Base-by-base conservation (phyloP, 805 yeast genomes). In the Wickerhamomyces xylosicus region DNA sequence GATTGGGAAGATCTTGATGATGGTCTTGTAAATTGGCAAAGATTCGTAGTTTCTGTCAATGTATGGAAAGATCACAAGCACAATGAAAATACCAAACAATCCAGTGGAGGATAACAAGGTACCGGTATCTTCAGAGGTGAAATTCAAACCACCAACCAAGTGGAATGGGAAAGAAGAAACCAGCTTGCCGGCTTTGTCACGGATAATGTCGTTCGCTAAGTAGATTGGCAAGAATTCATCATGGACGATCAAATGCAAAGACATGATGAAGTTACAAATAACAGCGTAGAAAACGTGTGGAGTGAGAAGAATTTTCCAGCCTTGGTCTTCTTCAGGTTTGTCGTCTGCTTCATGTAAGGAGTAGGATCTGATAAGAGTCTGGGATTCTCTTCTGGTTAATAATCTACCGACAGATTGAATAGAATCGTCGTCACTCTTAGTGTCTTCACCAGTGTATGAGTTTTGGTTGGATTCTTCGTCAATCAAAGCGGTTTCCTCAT, bases 131-230 rank as follows among this genome's bases (percentile, higher is more conserved):
- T 59, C 57, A 2, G 77, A 58, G 17, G 53, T 46, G 51, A 61
- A 66, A 6, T 74, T 76, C 44, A 76, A 59, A 0, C 82, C 82
- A 29, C 82, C 82, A 28, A 54, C 50, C 19, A 72, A 54, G 20
- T 47, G 54, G 56, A 67, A 64, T 7, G 81, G 81, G 47, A 75
- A 72, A 34, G 56, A 47, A 13, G 67, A 60, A 14, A 41, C 37
- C 36, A 54, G 37, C 4, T 42, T 41, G 17, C 56, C 57, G 5
- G 50, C 46, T 11, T 45, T 41, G 33, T 38, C 28, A 3, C 40
- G 34, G 8, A 34, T 25, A 5, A 41, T 27, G 11, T 34, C 40
- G 6, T 40, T 32, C 1, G 41, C 37, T 11, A 42, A 34, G 33
- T 39, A 42, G 7, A 42, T 39, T 2, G 45, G 45, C 5, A 38